Evolutionary conservation across 345 rosid genomes (phyloP).

Genomic region (Lenwebbia sp.): DNA sequence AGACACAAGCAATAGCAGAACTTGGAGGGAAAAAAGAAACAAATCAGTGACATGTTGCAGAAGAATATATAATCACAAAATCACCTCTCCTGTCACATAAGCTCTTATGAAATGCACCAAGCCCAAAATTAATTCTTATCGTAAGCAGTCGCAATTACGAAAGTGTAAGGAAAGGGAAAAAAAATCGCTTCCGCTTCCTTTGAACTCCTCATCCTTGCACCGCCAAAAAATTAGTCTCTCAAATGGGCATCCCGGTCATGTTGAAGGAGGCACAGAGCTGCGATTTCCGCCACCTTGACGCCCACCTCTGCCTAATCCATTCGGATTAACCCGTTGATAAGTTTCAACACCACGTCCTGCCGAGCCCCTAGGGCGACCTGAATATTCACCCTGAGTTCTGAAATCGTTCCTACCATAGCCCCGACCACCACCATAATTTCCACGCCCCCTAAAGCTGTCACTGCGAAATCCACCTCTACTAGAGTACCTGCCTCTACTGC

Average conservation of each 20-base stretch:
- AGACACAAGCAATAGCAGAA: neutral
- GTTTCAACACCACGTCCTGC: slow-evolving; percentile 43
- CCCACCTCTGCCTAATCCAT: slow-evolving; percentile 37
- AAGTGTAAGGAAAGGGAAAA: slow-evolving; percentile 4
- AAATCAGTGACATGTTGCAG: neutral
- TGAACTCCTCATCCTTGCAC: neutral
- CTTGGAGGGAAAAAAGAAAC: neutral
- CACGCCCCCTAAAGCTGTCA: slow-evolving; percentile 41
- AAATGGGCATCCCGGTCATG: neutral
- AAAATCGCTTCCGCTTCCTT: neutral
- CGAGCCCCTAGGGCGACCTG: slow-evolving; percentile 58
- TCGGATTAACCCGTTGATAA: slow-evolving; percentile 46
- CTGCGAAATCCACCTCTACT: slow-evolving; percentile 30
- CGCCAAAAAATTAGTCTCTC: slow-evolving; percentile 21
- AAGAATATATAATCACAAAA: neutral
- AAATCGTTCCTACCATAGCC: slow-evolving; percentile 51
- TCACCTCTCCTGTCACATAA: slow-evolving; percentile 7
- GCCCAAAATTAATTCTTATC: slow-evolving; percentile 2
- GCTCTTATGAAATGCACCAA: slow-evolving; percentile 16
- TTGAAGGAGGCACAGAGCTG: slow-evolving; percentile 5
- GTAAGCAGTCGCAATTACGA: slow-evolving; percentile 1
- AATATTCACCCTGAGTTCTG: slow-evolving; percentile 55
- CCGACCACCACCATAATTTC: slow-evolving; percentile 32
- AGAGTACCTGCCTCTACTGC: slow-evolving; percentile 22
- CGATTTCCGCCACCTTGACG: slow-evolving; percentile 22